Evolutionary conservation across 2,329 filamentous ascomycete species (phyloP).

Genomic region (Lasiodiplodia theobromae): DNA sequence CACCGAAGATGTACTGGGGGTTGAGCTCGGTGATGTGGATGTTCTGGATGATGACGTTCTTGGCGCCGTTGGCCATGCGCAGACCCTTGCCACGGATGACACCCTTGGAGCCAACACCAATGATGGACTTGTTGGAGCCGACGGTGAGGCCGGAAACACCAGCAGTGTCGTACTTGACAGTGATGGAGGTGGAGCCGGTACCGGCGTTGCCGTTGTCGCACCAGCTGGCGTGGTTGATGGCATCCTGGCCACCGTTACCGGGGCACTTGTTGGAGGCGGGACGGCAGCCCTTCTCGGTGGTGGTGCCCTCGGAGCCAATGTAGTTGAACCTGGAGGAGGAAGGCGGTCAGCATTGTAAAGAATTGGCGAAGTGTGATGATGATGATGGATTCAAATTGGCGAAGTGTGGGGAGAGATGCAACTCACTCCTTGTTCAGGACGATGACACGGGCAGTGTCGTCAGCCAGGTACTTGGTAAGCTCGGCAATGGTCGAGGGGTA

Average conservation of each 20-base stretch:
- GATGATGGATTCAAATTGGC: too few species aligned
- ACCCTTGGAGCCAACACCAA: slow-evolving; percentile 61
- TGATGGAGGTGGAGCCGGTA: slow-evolving; percentile 55
- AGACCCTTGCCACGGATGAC: slow-evolving; percentile 66
- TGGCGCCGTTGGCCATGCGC: slow-evolving; percentile 48
- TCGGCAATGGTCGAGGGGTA: slow-evolving; percentile 62
- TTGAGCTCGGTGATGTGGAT: slow-evolving; percentile 54
- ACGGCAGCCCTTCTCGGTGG: slow-evolving; percentile 62
- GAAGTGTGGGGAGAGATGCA: background rate
- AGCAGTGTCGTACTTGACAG: slow-evolving; percentile 59
- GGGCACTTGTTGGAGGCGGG: slow-evolving; percentile 55
- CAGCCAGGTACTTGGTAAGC: slow-evolving; percentile 66
- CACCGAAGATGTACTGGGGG: slow-evolving; percentile 46
- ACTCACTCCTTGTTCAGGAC: slow-evolving; percentile 58
- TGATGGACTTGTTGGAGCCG: slow-evolving; percentile 64
- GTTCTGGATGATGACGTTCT: slow-evolving; percentile 61
- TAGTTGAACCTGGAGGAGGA: slow-evolving; percentile 55
- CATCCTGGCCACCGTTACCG: slow-evolving; percentile 65
- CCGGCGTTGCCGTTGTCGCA: slow-evolving; percentile 66
- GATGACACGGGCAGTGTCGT: slow-evolving; percentile 62
- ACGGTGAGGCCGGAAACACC: slow-evolving; percentile 60
- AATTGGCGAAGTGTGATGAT: slow-evolving; percentile 15
- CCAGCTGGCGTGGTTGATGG: slow-evolving; percentile 67
- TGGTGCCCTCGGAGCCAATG: slow-evolving; percentile 61
- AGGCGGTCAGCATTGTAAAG: slow-evolving; percentile 33